Evolutionary conservation across 768 basidiomycete genomes (phyloP).

Genomic region (Lepiota venenata): DNA sequence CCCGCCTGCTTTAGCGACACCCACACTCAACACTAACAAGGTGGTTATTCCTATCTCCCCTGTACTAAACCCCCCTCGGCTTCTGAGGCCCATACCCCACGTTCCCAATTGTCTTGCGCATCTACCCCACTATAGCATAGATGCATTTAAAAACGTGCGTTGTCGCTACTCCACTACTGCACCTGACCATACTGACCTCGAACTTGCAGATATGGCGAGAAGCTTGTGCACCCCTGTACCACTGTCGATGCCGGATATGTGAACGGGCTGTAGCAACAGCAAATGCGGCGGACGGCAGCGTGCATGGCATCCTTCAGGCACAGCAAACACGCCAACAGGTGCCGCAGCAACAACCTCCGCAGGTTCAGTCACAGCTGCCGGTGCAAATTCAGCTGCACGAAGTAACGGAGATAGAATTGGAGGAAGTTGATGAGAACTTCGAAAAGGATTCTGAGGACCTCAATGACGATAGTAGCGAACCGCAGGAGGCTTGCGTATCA

Average conservation of each 20-base stretch:
- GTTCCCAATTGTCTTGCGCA: constrained; percentile 55
- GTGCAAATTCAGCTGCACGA: constrained; percentile 19
- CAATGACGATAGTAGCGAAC: constrained; percentile 16
- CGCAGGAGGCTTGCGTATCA: constrained; percentile 4
- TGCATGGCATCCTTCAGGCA: no score
- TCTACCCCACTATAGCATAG: constrained; percentile 54
- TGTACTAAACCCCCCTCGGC: constrained; percentile 54
- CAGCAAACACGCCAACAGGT: neutral
- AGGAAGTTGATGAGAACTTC: constrained; percentile 14
- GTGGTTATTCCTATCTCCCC: constrained; percentile 44
- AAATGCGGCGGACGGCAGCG: constrained; percentile 27
- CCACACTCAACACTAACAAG: constrained; percentile 12
- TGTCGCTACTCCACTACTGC: constrained; percentile 9
- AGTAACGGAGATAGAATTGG: constrained; percentile 18
- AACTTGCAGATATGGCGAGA: constrained; percentile 64
- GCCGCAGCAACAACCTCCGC: neutral
- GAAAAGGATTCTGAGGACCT: constrained; percentile 9
- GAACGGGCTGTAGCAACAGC: constrained; percentile 62
- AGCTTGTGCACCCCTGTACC: constrained; percentile 66
- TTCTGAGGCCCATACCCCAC: constrained; percentile 67
- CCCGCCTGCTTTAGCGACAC: neutral
- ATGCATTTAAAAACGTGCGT: constrained; percentile 56
- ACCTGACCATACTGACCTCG: neutral
- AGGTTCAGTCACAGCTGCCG: constrained; percentile 22
- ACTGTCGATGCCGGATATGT: constrained; percentile 72